Evolutionary conservation across 2,329 filamentous ascomycete species (phyloP), one percentile per base, ranked within the genome.

Genomic region (Alternaria rosae): DNA sequence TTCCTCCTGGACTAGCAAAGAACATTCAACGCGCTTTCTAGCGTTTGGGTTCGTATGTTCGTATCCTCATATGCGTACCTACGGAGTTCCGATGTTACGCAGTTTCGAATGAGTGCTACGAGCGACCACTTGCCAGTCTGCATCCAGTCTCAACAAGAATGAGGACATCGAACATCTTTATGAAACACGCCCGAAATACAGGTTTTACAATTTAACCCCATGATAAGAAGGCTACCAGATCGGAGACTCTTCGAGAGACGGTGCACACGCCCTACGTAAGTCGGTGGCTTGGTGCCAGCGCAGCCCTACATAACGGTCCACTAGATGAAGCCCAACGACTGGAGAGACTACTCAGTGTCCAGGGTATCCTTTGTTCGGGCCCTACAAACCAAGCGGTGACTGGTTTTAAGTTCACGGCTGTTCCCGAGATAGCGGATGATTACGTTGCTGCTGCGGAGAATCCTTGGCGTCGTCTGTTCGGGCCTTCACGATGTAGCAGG

Each of bases 251-350:
- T 12, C 57, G 62, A 5, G 56, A 12, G 45, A 59, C 30, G 64
- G 57, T 12, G 20, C 41, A 5, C 30, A 28, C 20, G 2, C 61
- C 66, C 67, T 66, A 68, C 50, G 30, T 41, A 50, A 50, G 10
- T n/a, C 28, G 17, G 47, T 50, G 47, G 47, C 47, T 50, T 32
- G 28, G 47, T 26, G 26, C 17, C 28, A 50, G 47, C 47, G 47
- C 28, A 35, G 28, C 47, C 47, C 28, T 21, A 50, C 47, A 15
- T 3, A 50, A 26, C 47, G 6, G 20, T 10, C 47, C 17, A 50
- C 47, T 50, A 21, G 28, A 15, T 21, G 30, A 30, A 38, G 30
- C 13, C 35, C 20, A 38, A 38, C 47, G 10, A 51, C 30, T 23
- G 30, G 47, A 51, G 3, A 21, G 30, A 25, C n/a, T 20, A 11